phyloP scores from a whole-genome alignment of 2,329 filamentous ascomycete species.

The Claviceps lovelessii region DNA sequence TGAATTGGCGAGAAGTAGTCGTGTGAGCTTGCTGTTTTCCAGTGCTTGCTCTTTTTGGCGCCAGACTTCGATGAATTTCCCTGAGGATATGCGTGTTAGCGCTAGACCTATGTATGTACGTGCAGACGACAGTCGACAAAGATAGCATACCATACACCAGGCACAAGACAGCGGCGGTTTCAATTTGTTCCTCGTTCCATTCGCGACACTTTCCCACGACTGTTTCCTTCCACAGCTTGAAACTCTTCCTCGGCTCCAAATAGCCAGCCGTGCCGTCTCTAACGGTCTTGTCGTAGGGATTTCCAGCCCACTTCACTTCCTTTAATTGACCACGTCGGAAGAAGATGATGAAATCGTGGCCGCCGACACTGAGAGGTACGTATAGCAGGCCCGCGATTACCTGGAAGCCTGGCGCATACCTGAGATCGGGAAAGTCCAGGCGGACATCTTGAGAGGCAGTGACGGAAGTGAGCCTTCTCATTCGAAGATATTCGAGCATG shows the following conservation, averaged over 20 bases:
- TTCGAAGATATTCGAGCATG: conserved; percentile 69
- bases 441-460: conserved; percentile 62
- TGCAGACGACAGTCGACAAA: background rate
- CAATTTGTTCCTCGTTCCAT: conserved; percentile 79
- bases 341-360: conserved; percentile 78
- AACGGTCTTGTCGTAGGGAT: conserved; percentile 67
- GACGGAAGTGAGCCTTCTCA: conserved; percentile 61
- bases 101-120: background rate
- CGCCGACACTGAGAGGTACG: conserved; percentile 63
- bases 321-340: conserved; percentile 65
- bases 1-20: conserved; percentile 68
- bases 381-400: conserved; percentile 66
- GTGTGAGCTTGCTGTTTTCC: conserved; percentile 68
- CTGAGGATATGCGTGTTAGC: conserved; percentile 13
- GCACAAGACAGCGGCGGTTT: conserved; percentile 77
- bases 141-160: conserved; percentile 61
- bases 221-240: conserved; percentile 68
- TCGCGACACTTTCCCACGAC: conserved; percentile 71
- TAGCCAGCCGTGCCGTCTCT: conserved; percentile 59
- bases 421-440: conserved; percentile 66
- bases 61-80: conserved; percentile 83
- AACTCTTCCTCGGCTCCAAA: conserved; percentile 65
- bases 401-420: conserved; percentile 65
- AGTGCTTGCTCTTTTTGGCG: conserved; percentile 75
- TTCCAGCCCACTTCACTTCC: conserved; percentile 76